phyloP scores from a whole-genome alignment of 495 filamentous ascomycete species.

The Xylaria nigripes region DNA sequence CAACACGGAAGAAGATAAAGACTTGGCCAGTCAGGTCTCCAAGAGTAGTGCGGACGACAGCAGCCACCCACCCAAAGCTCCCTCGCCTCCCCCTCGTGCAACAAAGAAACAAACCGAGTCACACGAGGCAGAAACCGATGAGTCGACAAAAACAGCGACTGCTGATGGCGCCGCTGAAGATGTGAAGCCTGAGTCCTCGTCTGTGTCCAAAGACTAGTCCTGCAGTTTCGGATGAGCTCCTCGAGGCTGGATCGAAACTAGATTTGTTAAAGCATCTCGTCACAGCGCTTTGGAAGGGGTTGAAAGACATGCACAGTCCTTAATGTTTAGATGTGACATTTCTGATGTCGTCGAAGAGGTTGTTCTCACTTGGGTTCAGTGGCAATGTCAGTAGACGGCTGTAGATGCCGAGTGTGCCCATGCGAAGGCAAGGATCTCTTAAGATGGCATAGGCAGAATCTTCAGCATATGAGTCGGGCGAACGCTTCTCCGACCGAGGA shows the following conservation, averaged over 20 bases:
- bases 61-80: constrained; percentile 19
- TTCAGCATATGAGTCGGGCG: constrained; percentile 8
- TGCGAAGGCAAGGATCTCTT: constrained; percentile 2
- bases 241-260: constrained; percentile 1
- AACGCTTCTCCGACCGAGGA: neutral
- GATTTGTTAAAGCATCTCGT: constrained; percentile 9
- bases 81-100: constrained; percentile 24
- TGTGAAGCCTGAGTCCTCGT: constrained; percentile 17
- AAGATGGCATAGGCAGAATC: neutral
- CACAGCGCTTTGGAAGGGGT: neutral
- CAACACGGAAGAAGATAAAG: constrained; percentile 76
- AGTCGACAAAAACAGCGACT: constrained; percentile 8
- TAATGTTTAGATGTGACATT: constrained; percentile 8
- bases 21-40: constrained; percentile 49
- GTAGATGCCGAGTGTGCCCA: constrained; percentile 3
- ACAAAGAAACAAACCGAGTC: constrained; percentile 20
- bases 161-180: constrained; percentile 18
- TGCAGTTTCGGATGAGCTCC: neutral
- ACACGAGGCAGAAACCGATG: constrained; percentile 10
- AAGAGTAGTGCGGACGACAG: constrained; percentile 29
- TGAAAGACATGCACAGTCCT: constrained; percentile 5
- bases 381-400: constrained; percentile 1
- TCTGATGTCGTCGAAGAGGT: constrained; percentile 3
- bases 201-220: constrained; percentile 19
- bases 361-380: neutral